Evolutionary conservation across 441 rosid genomes (phyloP).

Genomic region (Euphorbia corollata): DNA sequence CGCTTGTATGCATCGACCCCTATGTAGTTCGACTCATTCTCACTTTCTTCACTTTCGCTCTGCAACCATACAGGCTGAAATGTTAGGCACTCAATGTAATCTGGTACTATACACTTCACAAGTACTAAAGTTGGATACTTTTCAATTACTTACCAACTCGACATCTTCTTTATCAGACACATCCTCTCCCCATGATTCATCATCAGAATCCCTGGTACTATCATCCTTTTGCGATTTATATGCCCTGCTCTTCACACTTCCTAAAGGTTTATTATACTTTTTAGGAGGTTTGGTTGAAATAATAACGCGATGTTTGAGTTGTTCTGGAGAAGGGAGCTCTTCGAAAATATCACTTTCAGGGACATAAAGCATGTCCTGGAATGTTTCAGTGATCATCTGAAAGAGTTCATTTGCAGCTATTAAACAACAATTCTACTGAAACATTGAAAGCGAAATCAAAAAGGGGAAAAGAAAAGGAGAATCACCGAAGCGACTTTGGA

Average conservation of each 20-base stretch:
- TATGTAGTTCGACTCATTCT: conserved; percentile 37
- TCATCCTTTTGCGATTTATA: conserved; percentile 39
- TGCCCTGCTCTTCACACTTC: conserved; percentile 33
- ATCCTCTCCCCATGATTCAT: conserved; percentile 68
- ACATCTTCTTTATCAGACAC: conserved; percentile 36
- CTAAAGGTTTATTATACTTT: conserved; percentile 53
- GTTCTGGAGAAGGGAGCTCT: conserved; percentile 71
- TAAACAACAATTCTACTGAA: conserved; percentile 35
- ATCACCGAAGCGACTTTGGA: conserved; percentile 81
- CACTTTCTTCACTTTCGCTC: conserved; percentile 39
- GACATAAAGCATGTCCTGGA: conserved; percentile 66
- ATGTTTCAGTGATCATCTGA: conserved; percentile 66
- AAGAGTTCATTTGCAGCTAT: conserved; percentile 21
- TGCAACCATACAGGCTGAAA: conserved; percentile 22
- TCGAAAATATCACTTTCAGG: conserved; percentile 62
- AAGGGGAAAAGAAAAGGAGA: not conserved
- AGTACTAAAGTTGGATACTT: not conserved
- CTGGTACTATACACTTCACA: not conserved
- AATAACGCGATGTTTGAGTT: conserved; percentile 51
- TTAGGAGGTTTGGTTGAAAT: conserved; percentile 92
- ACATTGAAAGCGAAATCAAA: not conserved
- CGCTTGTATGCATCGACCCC: conserved; percentile 55
- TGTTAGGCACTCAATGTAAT: not conserved
- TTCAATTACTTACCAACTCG: conserved; percentile 35
- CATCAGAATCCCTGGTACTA: conserved; percentile 43